Base-by-base conservation (phyloP, 495 filamentous ascomycete species). In the Clohesyomyces aquaticus region DNA sequence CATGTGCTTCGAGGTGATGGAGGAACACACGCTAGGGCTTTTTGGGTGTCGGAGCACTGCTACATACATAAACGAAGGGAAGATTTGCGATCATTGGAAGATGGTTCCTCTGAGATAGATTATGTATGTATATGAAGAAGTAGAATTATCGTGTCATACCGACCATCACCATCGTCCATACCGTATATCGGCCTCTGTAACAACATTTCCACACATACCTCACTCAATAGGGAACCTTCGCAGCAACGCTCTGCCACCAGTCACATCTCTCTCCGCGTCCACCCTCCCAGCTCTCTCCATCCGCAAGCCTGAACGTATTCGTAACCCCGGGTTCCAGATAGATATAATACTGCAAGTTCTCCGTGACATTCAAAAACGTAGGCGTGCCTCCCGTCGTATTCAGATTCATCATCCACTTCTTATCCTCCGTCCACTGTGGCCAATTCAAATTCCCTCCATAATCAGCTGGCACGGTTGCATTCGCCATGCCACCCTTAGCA, bases 281-380 rank as follows among this genome's bases (percentile, higher is more conserved):
- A 28, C 64, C 68, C 29, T 71, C 68, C 68, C 64, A 71, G 3
- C 27, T 63, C 19, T 18, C 18, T 42, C 42, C 68, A 57, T 71
- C 51, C 48, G 43, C 68, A 18, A 67, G 23, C 49, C 59, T 67
- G 52, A 71, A 61, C 16, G 4, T 11, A 41, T 71, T 71, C 35
- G 67, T 70, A 12, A 66, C 55, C 1, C 67, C 67, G 14, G 67
- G 67, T 29, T 70, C 67, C 18, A 60, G 14, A n/a, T 66, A 55
- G 10, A 63, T 49, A n/a, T 48, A 47, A 32, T 63, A 66, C 35
- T 63, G 32, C 46, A 70, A 41, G 27, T 66, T 38, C 10, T 46
- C 58, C 2, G 58, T 66, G 16, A 32, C 58, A 0, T 59, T 56
- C 0, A 41, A 12, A 19, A 26, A n/a, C n/a, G 9, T 12, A 9